Evolutionary conservation across 2,329 filamentous ascomycete species (phyloP), one percentile per base, ranked within the genome.

Genomic region (Diaporthe sp.): DNA sequence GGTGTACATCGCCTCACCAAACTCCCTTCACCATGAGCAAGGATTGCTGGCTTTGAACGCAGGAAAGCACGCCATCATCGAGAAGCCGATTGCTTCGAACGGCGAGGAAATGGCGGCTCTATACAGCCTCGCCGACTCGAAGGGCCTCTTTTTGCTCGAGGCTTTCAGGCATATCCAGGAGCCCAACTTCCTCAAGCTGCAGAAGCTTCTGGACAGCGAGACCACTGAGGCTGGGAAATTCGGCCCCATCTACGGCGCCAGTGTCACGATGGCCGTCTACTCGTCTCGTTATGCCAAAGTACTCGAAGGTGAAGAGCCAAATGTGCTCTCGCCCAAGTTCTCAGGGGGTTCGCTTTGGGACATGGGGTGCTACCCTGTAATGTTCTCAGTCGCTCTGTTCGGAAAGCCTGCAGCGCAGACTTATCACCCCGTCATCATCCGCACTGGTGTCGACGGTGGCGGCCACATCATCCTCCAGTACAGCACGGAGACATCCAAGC

Each of bases 31-130:
- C 70, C 87, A 88, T 1, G 82, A 83, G 53, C 87, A 85, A 78
- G 62, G 37, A 10, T 87, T 90, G 78, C 86, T 87, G 76, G 84
- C 84, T n/a, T 81, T 90, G 12, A 78, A 82, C 10, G 87, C 87
- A 22, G 87, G 88, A 13, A 91, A 90, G 78, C 88, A 90, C 79
- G 88, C 90, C 2, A 81, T 90, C 0, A 86, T 86, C 8, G 89
- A 91, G 80, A 91, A 91, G 78, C 89, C 89, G 25, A 85, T 90
- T 37, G 87, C 87, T 1, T 86, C 86, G 62, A 87, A 90, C 77
- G 79, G 90, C 15, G 81, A 84, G 4, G 84, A 85, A 0, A 89
- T 89, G 0, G 81, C 84, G 37, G 83, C 86, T n/a, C 84, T 92
- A 39, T 82, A 90, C 34, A 76, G 84, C 9, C 89, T 85, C 82